Percentiles rank a stretch among this genome's conserved stretches.
Evolutionary conservation across 2,329 filamentous ascomycete species (phyloP).

Genomic region (Triangularia verruculosa): DNA sequence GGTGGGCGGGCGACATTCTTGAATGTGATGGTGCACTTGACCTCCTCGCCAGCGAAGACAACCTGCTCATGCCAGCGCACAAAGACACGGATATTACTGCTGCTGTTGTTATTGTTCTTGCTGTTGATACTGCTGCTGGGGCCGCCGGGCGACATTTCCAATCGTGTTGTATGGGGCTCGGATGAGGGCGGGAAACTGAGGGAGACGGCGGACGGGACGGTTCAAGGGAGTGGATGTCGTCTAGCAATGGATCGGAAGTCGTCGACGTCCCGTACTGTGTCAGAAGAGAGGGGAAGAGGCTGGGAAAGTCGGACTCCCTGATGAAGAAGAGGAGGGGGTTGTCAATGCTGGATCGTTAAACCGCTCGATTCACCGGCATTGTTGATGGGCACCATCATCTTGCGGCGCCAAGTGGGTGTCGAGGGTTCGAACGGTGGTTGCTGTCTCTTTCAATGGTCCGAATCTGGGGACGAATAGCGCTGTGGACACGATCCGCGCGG

Average conservation of each 20-base stretch:
- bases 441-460: constrained; percentile 4
- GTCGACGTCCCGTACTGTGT: neutral
- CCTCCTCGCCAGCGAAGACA: constrained; percentile 93
- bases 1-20: constrained; percentile 66
- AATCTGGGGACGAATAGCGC: constrained; percentile 2
- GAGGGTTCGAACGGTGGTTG: neutral
- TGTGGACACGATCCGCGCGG: neutral
- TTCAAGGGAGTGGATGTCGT: neutral
- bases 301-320: neutral
- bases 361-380: constrained; percentile 23
- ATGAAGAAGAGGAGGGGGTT: constrained; percentile 1
- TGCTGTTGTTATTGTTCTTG: constrained; percentile 28
- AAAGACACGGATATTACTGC: constrained; percentile 83
- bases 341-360: constrained; percentile 18
- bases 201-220: neutral
- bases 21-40: constrained; percentile 95
- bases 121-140: constrained; percentile 33
- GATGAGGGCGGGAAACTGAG: neutral
- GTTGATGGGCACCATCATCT: constrained; percentile 23
- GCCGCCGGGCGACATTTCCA: constrained; percentile 20
- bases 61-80: constrained; percentile 92
- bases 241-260: neutral
- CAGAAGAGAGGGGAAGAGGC: neutral
- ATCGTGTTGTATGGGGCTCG: neutral
- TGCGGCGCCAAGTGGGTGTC: constrained; percentile 15